A percentile compares a stretch with the other conserved stretches of the same genome.
Evolutionary conservation across 139 green algal species (phyloP).

Genomic region (Micractinium sp.): DNA sequence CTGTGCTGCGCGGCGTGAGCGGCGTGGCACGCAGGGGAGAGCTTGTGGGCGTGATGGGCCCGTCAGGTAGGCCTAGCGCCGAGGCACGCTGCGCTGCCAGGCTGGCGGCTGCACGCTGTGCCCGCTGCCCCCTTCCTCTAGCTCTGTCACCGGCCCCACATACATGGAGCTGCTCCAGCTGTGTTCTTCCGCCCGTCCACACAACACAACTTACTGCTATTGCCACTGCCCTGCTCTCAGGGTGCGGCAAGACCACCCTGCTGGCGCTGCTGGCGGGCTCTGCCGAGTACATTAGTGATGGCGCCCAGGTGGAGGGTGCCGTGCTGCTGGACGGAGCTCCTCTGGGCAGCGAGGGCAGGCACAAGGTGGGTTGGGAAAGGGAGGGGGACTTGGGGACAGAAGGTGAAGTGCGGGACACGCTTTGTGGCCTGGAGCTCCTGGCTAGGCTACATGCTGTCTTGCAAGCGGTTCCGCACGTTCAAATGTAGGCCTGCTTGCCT

Average conservation of each 20-base stretch:
- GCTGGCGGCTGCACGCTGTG: too few species aligned
- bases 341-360: background rate
- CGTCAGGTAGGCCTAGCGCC: conserved; percentile 24
- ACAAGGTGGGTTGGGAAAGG: background rate
- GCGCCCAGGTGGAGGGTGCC: background rate
- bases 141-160: too few species aligned
- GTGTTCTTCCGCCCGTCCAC: too few species aligned
- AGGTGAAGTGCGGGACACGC: too few species aligned
- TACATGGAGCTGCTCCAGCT: too few species aligned
- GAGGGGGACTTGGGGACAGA: too few species aligned
- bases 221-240: conserved; percentile 22
- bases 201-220: background rate
- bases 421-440: too few species aligned
- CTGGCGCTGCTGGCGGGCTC: conserved; percentile 58
- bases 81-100: background rate
- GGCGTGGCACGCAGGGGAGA: conserved; percentile 24
- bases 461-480: too few species aligned
- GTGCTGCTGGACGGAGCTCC: conserved; percentile 28
- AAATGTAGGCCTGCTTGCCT: too few species aligned
- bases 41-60: conserved; percentile 42
- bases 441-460: too few species aligned
- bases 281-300: background rate
- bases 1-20: conserved; percentile 14
- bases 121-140: too few species aligned
- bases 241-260: conserved; percentile 76